A percentile compares a stretch with the other conserved stretches of the same genome.
These are phyloP conservation scores for Peronospora farinosa DNA, from an alignment of 352 stramenopile genomes.

Conservation along the genomic window DNA sequence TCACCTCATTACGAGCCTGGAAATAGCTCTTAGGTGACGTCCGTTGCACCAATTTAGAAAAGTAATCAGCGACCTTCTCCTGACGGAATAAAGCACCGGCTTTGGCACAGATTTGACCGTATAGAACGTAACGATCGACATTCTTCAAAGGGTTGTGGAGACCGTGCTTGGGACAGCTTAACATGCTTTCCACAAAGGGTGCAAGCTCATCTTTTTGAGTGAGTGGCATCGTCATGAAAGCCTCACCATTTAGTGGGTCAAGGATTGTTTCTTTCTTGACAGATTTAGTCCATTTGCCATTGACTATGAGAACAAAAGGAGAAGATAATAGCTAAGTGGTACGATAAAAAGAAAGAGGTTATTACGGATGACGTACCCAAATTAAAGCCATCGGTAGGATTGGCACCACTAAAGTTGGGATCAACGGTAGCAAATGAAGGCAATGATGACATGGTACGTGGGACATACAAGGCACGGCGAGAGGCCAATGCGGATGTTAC, in stretches of 20 bases:
- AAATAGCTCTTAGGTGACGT: slow-evolving; percentile 96
- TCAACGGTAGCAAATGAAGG: slow-evolving; percentile 92
- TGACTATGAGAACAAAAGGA: slow-evolving; percentile 37
- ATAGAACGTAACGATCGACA: slow-evolving; percentile 89
- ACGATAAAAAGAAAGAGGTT: neutral
- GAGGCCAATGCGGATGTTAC: slow-evolving; percentile 24
- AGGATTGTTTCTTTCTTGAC: slow-evolving; percentile 78
- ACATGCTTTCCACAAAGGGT: slow-evolving; percentile 91
- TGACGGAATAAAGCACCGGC: slow-evolving; percentile 76
- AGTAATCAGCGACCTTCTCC: slow-evolving; percentile 92
- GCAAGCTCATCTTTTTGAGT: slow-evolving; percentile 86
- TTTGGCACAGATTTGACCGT: slow-evolving; percentile 79
- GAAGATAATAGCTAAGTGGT: no score
- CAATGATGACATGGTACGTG: slow-evolving; percentile 52
- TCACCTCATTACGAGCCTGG: slow-evolving; percentile 89
- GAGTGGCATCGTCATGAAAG: slow-evolving; percentile 92
- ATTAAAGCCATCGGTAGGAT: slow-evolving; percentile 86
- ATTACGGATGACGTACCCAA: slow-evolving; percentile 38
- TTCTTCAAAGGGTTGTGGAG: slow-evolving; percentile 99
- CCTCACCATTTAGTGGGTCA: slow-evolving; percentile 92
- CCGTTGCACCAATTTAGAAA: slow-evolving; percentile 92
- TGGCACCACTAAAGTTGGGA: slow-evolving; percentile 71
- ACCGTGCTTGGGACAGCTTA: slow-evolving; percentile 91
- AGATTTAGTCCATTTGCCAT: slow-evolving; percentile 84
- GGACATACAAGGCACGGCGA: slow-evolving; percentile 19